Conservation (phyloP, 169 alveolate genomes). For the Plasmodium reichenowi region DNA sequence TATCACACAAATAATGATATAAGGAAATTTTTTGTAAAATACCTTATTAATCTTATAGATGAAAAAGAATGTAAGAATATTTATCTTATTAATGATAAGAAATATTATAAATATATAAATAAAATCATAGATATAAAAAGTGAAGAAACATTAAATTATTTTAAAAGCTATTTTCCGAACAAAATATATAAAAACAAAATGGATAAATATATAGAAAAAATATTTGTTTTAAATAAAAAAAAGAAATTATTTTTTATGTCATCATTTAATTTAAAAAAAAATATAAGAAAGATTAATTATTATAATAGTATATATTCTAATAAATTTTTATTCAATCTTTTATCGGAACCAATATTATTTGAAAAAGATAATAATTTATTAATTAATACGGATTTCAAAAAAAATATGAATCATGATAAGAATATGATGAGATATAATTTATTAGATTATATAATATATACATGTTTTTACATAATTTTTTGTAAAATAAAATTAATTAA, state of each 20-base stretch:
- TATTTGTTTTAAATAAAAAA: conserved; percentile 33
- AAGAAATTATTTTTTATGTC: conserved; percentile 23
- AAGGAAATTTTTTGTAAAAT: conserved; percentile 37
- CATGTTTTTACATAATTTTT: conserved; percentile 57
- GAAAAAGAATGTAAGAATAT: conserved; percentile 19
- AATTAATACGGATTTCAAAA: conserved; percentile 31
- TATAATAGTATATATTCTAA: conserved; percentile 18
- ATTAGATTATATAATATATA: conserved; percentile 59
- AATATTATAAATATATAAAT: conserved; percentile 30
- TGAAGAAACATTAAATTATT: conserved; percentile 23
- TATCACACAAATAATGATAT: conserved; percentile 1
- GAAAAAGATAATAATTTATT: conserved; percentile 26
- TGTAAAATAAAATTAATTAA: conserved; percentile 50
- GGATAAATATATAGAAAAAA: conserved; percentile 55
- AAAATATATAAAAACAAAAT: conserved; percentile 38
- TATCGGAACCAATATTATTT: conserved; percentile 29
- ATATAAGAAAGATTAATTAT: conserved; percentile 37
- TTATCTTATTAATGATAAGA: conserved; percentile 18
- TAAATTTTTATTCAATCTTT: conserved; percentile 47
- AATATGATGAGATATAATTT: conserved; percentile 48
- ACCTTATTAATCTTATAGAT: conserved; percentile 50
- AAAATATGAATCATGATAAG: conserved; percentile 36
- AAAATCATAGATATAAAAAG: conserved; percentile 30
- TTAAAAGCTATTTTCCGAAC: conserved; percentile 30
- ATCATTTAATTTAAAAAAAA: conserved; percentile 45